Evolutionary conservation across 306 rosid species (phyloP).

Genomic region (Adenanthera pavonina): DNA sequence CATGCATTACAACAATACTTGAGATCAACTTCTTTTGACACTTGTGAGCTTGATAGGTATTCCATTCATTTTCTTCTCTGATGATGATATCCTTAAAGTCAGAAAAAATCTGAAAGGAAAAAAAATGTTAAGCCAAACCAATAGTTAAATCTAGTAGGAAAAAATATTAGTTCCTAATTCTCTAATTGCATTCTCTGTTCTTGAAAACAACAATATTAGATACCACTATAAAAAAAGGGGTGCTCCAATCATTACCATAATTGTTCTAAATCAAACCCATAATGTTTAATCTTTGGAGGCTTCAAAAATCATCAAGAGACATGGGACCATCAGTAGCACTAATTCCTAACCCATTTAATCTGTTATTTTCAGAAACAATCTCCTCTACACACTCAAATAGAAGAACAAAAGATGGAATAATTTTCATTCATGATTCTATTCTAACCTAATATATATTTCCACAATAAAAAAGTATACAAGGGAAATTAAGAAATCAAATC

Average conservation of each 20-base stretch:
- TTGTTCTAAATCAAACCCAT: slow-evolving; percentile 46
- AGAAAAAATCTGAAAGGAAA: too few species aligned
- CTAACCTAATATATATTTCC: too few species aligned
- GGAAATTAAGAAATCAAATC: too few species aligned
- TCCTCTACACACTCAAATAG: slow-evolving; percentile 56
- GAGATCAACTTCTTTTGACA: too few species aligned
- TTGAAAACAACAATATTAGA: slow-evolving; percentile 46
- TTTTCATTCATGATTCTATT: too few species aligned
- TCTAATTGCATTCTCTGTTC: slow-evolving; percentile 95
- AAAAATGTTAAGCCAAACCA: too few species aligned
- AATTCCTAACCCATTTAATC: slow-evolving; percentile 89
- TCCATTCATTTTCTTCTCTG: too few species aligned
- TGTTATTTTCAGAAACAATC: slow-evolving; percentile 69
- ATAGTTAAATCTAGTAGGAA: too few species aligned
- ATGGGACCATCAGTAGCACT: slow-evolving; percentile 95
- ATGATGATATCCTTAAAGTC: too few species aligned
- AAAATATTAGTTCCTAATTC: slow-evolving; percentile 44
- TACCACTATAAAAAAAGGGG: neutral
- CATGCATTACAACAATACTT: too few species aligned
- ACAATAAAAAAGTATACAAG: too few species aligned
- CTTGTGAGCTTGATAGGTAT: too few species aligned
- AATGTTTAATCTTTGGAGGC: slow-evolving; percentile 84
- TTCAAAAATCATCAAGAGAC: slow-evolving; percentile 96
- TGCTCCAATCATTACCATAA: neutral
- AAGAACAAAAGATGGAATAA: neutral